phyloP scores from a whole-genome alignment of 164 flowering plant genomes.

The Kalanchoe fedtschenkoi region DNA sequence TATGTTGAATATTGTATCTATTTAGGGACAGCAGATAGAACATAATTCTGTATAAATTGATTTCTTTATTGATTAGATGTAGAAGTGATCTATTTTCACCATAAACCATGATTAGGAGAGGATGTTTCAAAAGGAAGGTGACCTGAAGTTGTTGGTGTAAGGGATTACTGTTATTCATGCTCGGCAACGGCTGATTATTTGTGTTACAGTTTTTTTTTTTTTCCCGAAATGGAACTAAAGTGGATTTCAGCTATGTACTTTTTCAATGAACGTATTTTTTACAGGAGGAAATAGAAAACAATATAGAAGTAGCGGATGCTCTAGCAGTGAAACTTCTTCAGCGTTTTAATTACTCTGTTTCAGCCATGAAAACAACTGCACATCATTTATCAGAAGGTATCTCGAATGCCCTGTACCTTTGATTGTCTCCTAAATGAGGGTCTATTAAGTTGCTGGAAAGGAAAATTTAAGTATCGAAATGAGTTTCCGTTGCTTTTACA shows the following conservation, averaged over 20 bases:
- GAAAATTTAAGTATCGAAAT: too few relatives aligned
- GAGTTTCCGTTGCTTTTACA: too few relatives aligned
- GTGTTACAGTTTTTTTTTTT: not conserved
- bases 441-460: too few relatives aligned
- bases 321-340: slow-evolving; percentile 80
- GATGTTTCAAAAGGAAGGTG: not conserved
- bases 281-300: slow-evolving; percentile 94
- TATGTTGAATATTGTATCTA: not conserved
- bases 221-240: not conserved
- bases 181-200: not conserved
- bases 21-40: too few relatives aligned
- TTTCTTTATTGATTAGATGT: not conserved
- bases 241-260: not conserved
- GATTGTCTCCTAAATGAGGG: not conserved
- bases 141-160: not conserved
- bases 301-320: slow-evolving; percentile 89
- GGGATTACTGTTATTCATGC: not conserved
- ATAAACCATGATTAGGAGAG: not conserved
- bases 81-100: not conserved
- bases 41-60: not conserved
- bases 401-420: not conserved
- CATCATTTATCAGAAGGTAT: slow-evolving; percentile 77
- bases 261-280: slow-evolving; percentile 8
- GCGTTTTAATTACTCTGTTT: slow-evolving; percentile 74
- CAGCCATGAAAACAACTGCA: slow-evolving; percentile 75